phyloP scores from a whole-genome alignment of 2,329 filamentous ascomycete species.

The Lizonia empirigonia region DNA sequence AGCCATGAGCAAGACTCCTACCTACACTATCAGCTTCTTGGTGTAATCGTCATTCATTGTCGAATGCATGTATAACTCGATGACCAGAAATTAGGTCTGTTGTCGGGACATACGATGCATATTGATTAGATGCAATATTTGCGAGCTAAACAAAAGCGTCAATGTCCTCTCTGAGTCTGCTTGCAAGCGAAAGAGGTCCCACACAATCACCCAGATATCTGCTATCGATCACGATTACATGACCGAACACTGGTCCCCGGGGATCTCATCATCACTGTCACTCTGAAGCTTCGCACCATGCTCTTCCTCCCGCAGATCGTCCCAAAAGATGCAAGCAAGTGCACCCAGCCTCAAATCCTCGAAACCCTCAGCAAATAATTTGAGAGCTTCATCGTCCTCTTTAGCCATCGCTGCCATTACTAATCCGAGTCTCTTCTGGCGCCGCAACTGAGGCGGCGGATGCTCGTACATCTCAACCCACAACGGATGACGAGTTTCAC shows the following conservation, averaged over 20 bases:
- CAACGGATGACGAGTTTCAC: slow-evolving; percentile 18
- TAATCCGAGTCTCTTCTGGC: slow-evolving; percentile 16
- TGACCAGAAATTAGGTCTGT: too few relatives aligned
- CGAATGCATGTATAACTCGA: too few relatives aligned
- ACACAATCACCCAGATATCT: too few relatives aligned
- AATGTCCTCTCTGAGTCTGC: too few relatives aligned
- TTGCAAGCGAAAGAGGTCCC: too few relatives aligned
- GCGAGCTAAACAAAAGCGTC: too few relatives aligned
- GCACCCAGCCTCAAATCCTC: slow-evolving; percentile 14
- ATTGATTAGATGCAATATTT: too few relatives aligned
- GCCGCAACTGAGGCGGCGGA: slow-evolving; percentile 7
- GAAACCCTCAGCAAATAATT: slow-evolving; percentile 17
- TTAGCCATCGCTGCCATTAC: slow-evolving; percentile 15
- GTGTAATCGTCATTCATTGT: too few relatives aligned
- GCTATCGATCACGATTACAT: too few relatives aligned
- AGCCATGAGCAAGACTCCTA: too few relatives aligned
- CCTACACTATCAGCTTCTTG: too few relatives aligned
- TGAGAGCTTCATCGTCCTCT: slow-evolving; percentile 18
- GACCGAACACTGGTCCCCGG: slow-evolving; percentile 14
- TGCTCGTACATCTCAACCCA: slow-evolving; percentile 18
- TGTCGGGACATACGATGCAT: too few relatives aligned
- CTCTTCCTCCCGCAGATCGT: slow-evolving; percentile 17
- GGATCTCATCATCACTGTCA: slow-evolving; percentile 12
- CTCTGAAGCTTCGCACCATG: slow-evolving; percentile 4
- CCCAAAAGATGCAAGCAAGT: slow-evolving; percentile 19